A percentile compares a stretch with the other conserved stretches of the same genome.
Evolutionary conservation across 1,284 basidiomycete species (phyloP).

Genomic region (Anthracocystis panici-leucophaei): DNA sequence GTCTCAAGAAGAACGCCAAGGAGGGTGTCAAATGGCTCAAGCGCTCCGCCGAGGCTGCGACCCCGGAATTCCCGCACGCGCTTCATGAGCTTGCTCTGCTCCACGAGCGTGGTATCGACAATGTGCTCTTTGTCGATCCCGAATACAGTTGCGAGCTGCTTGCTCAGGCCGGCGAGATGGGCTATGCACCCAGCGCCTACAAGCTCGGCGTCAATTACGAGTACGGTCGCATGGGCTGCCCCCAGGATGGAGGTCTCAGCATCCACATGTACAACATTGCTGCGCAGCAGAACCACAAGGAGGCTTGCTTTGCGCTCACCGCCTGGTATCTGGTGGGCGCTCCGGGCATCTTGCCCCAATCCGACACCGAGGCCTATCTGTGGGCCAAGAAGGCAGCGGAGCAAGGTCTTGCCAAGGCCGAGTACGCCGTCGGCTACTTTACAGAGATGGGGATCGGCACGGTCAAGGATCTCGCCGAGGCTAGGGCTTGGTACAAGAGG

Average conservation of each 20-base stretch:
- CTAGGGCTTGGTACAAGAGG: conserved; percentile 85
- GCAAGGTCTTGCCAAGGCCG: conserved; percentile 68
- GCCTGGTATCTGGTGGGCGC: conserved; percentile 99
- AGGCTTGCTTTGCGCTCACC: conserved; percentile 96
- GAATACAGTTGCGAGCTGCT: conserved; percentile 95
- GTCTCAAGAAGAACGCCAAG: conserved; percentile 85
- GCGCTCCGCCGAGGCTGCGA: conserved; percentile 82
- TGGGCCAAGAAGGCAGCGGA: conserved; percentile 70
- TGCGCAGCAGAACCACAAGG: conserved; percentile 94
- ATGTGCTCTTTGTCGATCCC: conserved; percentile 94
- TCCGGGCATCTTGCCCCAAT: conserved; percentile 95
- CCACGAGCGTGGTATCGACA: conserved; percentile 94
- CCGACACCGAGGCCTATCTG: conserved; percentile 92
- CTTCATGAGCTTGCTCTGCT: conserved; percentile 93
- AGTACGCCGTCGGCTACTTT: conserved; percentile 97
- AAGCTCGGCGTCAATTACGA: conserved; percentile 98
- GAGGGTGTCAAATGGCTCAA: conserved; percentile 99
- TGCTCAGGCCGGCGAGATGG: conserved; percentile 93
- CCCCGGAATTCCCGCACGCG: conserved; percentile 94
- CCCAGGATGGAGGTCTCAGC: conserved; percentile 94
- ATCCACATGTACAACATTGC: conserved; percentile 89
- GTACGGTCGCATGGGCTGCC: conserved; percentile 98
- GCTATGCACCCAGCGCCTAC: conserved; percentile 95
- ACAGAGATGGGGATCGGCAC: conserved; percentile 76
- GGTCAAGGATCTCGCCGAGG: conserved; percentile 71